phyloP scores from a whole-genome alignment of 2,329 filamentous ascomycete genomes.

The Kalaharituber pfeilii region DNA sequence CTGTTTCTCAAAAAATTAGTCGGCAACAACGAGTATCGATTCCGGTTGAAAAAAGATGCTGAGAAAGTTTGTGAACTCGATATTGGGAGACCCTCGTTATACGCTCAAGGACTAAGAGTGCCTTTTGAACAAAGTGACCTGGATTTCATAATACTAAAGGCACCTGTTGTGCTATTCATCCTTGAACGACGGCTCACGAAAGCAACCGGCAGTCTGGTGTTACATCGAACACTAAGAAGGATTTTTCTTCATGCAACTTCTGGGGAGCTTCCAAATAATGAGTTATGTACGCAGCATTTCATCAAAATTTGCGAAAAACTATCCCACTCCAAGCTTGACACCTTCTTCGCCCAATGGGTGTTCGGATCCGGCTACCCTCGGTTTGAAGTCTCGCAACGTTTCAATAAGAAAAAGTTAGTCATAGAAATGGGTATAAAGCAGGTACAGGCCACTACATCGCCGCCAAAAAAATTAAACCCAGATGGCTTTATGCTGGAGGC shows the following conservation, averaged over 20 bases:
- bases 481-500: slow-evolving; percentile 68
- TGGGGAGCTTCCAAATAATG: slow-evolving; percentile 51
- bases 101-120: slow-evolving; percentile 57
- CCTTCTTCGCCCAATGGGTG: slow-evolving; percentile 90
- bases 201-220: slow-evolving; percentile 63
- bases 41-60: slow-evolving; percentile 67
- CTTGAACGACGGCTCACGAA: slow-evolving; percentile 83
- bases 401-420: slow-evolving; percentile 94
- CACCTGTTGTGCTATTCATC: slow-evolving; percentile 79
- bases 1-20: slow-evolving; percentile 78
- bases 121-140: slow-evolving; percentile 62
- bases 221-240: slow-evolving; percentile 69
- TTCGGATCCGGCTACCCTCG: slow-evolving; percentile 72
- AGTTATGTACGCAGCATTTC: slow-evolving; percentile 61
- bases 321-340: slow-evolving; percentile 68
- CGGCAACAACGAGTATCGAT: slow-evolving; percentile 88
- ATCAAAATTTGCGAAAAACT: slow-evolving; percentile 73
- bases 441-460: slow-evolving; percentile 41
- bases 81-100: slow-evolving; percentile 62
- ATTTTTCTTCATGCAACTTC: slow-evolving; percentile 75
- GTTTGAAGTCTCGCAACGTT: slow-evolving; percentile 70
- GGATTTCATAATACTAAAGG: slow-evolving; percentile 82
- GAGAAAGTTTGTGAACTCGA: slow-evolving; percentile 72
- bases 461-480: slow-evolving; percentile 39
- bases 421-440: slow-evolving; percentile 84